Conservation (phyloP, 345 rosid species). For the Carallia pectinifolia region DNA sequence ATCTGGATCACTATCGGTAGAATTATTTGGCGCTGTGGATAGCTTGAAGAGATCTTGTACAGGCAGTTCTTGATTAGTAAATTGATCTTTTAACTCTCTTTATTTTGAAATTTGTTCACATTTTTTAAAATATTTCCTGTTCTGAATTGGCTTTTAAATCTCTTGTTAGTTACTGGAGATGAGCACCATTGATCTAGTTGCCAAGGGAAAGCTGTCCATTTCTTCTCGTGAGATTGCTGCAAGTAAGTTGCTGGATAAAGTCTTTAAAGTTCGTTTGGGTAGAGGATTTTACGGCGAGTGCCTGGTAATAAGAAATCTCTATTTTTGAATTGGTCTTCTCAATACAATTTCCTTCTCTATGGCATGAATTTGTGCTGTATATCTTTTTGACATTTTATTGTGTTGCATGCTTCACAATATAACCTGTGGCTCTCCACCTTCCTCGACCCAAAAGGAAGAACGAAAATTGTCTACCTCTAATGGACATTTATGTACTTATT, state of each 20-base stretch:
- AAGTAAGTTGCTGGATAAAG: constrained; percentile 58
- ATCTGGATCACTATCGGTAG: neutral
- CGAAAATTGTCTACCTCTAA: neutral
- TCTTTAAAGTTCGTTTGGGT: constrained; percentile 60
- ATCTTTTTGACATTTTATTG: no score
- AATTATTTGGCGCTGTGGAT: neutral
- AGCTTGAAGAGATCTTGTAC: neutral
- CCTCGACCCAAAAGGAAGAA: no score
- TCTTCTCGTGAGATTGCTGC: constrained; percentile 51
- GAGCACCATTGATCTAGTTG: constrained; percentile 48
- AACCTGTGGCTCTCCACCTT: no score
- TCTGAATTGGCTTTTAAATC: constrained; percentile 21
- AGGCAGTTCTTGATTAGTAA: neutral
- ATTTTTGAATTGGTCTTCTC: neutral
- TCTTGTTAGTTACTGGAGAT: constrained; percentile 56
- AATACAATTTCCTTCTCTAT: neutral
- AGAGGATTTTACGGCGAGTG: constrained; percentile 94
- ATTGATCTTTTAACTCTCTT: neutral
- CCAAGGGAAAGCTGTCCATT: constrained; percentile 48
- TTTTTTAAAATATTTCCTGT: neutral
- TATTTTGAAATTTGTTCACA: neutral
- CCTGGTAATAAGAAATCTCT: constrained; percentile 49
- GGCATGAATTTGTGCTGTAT: no score
- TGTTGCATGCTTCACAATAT: no score
- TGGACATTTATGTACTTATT: neutral